Evolutionary conservation across 805 yeast genomes (phyloP).

Genomic region (Dipodascopsis uninucleata): DNA sequence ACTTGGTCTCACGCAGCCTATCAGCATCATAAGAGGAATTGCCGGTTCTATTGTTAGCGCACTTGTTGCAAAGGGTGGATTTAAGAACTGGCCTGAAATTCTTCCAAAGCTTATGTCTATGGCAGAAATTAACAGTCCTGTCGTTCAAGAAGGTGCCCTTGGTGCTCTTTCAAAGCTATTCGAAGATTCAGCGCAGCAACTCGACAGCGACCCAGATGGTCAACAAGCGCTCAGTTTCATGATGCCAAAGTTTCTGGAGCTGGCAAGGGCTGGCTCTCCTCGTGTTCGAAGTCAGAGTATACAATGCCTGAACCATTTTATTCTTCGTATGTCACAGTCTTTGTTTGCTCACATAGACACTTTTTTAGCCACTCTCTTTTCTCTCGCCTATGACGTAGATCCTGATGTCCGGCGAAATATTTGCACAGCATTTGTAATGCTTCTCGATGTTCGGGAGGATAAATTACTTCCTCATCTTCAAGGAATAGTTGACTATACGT

Average conservation of each 20-base stretch:
- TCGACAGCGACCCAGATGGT: constrained; percentile 64
- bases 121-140: constrained; percentile 47
- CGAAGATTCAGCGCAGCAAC: constrained; percentile 71
- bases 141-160: constrained; percentile 69
- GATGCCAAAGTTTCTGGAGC: constrained; percentile 59
- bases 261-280: constrained; percentile 43
- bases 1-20: constrained; percentile 50
- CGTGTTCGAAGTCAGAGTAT: constrained; percentile 60
- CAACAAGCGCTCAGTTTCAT: constrained; percentile 64
- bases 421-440: constrained; percentile 67
- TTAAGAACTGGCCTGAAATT: constrained; percentile 68
- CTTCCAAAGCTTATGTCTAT: constrained; percentile 66
- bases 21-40: constrained; percentile 71
- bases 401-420: constrained; percentile 65
- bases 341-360: constrained; percentile 62
- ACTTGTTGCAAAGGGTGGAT: constrained; percentile 64
- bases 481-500: constrained; percentile 81
- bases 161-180: constrained; percentile 81
- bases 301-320: constrained; percentile 70
- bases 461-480: constrained; percentile 72
- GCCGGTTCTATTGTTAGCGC: constrained; percentile 90
- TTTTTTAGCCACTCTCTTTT: constrained; percentile 61
- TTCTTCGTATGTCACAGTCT: constrained; percentile 64
- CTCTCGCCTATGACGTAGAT: constrained; percentile 60
- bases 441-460: constrained; percentile 76